Conservation (phyloP, 2,329 filamentous ascomycete genomes). For the Colletotrichum tropicale region DNA sequence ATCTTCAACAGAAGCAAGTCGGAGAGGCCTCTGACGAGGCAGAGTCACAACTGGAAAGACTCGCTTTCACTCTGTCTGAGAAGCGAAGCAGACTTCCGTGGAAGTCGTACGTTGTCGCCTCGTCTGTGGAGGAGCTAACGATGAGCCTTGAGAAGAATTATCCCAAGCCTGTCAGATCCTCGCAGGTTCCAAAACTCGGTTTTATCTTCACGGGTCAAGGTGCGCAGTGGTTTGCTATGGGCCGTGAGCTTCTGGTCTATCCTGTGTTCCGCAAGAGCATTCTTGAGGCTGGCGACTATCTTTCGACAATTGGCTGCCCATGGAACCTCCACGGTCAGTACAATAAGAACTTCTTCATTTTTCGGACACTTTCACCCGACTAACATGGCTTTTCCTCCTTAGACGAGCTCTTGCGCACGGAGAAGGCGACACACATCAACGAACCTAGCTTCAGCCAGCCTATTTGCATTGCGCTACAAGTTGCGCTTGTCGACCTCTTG, state of each 20-base stretch:
- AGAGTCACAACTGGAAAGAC: no score
- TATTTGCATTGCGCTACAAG: slow-evolving; percentile 45
- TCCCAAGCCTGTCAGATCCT: not conserved
- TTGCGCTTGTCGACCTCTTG: slow-evolving; percentile 41
- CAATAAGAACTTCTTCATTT: no score
- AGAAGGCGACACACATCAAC: slow-evolving; percentile 12
- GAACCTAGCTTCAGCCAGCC: slow-evolving; percentile 33
- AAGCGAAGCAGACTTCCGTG: no score
- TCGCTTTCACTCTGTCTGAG: no score
- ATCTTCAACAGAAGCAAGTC: no score
- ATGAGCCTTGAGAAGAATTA: not conserved
- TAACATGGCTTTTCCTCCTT: not conserved
- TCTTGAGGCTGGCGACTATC: slow-evolving; percentile 7
- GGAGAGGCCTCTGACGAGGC: no score
- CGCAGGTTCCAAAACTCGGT: not conserved
- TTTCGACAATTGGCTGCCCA: slow-evolving; percentile 11
- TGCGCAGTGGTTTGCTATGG: slow-evolving; percentile 18
- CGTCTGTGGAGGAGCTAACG: not conserved
- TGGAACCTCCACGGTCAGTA: not conserved
- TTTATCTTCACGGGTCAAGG: slow-evolving; percentile 22
- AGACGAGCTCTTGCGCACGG: slow-evolving; percentile 22
- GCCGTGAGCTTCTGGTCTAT: slow-evolving; percentile 9
- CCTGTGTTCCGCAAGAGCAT: not conserved
- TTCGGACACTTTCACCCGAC: no score
- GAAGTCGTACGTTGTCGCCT: not conserved